Conservation (phyloP, 352 stramenopile species). For the Phytophthora quininea region DNA sequence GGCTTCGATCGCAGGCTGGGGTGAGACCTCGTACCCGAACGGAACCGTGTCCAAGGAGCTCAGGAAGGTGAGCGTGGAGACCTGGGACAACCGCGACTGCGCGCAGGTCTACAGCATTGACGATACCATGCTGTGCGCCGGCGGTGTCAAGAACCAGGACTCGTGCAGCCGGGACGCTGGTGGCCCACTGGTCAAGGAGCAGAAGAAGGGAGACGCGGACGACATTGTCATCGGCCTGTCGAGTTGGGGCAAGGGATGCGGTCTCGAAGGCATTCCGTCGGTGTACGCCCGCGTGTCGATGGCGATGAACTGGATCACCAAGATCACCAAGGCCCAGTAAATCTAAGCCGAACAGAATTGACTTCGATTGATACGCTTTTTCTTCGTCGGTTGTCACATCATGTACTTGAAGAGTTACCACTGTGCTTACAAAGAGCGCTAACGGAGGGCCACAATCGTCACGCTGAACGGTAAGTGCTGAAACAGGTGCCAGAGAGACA, state of each 20-base stretch:
- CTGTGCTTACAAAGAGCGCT: too few relatives aligned
- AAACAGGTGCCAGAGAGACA: too few relatives aligned
- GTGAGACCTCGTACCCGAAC: conserved; percentile 14
- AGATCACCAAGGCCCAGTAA: not conserved
- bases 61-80: conserved; percentile 29
- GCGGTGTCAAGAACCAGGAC: conserved; percentile 16
- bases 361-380: too few relatives aligned
- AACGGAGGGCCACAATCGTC: too few relatives aligned
- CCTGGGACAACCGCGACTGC: conserved; percentile 34
- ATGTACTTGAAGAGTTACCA: too few relatives aligned
- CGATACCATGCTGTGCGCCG: conserved; percentile 47
- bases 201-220: not conserved
- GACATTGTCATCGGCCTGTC: conserved; percentile 42
- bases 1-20: conserved; percentile 31
- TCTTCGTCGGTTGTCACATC: too few relatives aligned
- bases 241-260: conserved; percentile 53
- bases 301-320: conserved; percentile 32
- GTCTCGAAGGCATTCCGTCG: conserved; percentile 32
- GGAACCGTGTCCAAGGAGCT: conserved; percentile 30
- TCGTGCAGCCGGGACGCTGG: conserved; percentile 53
- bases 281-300: conserved; percentile 52
- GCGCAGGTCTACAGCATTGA: conserved; percentile 22
- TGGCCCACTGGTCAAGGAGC: conserved; percentile 36
- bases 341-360: too few relatives aligned
- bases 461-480: too few relatives aligned